Conservation (phyloP, 805 yeast species). For the Lachancea thermotolerans region DNA sequence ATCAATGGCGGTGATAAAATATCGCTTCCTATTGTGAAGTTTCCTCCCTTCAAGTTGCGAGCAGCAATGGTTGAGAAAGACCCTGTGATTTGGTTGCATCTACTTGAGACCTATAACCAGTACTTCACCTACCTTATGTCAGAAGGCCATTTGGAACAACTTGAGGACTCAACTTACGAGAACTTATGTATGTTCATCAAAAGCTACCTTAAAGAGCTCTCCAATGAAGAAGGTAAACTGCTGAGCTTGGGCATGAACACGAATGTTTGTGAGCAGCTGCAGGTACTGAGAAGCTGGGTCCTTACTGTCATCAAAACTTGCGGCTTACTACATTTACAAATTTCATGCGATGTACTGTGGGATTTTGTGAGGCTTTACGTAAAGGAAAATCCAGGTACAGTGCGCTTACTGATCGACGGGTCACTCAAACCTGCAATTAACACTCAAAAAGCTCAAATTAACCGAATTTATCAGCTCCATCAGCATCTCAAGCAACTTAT, state of each 20-base stretch:
- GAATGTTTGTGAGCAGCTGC: slow-evolving; percentile 52
- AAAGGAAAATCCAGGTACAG: slow-evolving; percentile 35
- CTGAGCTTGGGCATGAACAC: slow-evolving; percentile 69
- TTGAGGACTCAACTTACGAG: slow-evolving; percentile 50
- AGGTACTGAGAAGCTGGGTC: slow-evolving; percentile 40
- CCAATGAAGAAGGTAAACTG: slow-evolving; percentile 53
- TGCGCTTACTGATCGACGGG: slow-evolving; percentile 53
- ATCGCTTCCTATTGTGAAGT: slow-evolving; percentile 55
- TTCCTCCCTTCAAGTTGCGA: slow-evolving; percentile 68
- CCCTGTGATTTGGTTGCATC: slow-evolving; percentile 77
- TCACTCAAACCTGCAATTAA: slow-evolving; percentile 28
- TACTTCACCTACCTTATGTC: slow-evolving; percentile 43
- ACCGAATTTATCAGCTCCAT: slow-evolving; percentile 40
- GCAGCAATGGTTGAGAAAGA: slow-evolving; percentile 76
- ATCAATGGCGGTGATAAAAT: slow-evolving; percentile 12
- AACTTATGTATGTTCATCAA: slow-evolving; percentile 52
- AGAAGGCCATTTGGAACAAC: slow-evolving; percentile 32
- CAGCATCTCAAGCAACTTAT: slow-evolving; percentile 44
- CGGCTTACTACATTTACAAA: slow-evolving; percentile 49
- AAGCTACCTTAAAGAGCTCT: slow-evolving; percentile 52
- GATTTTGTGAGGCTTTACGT: slow-evolving; percentile 52
- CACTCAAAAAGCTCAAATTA: slow-evolving; percentile 28
- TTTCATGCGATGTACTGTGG: slow-evolving; percentile 62
- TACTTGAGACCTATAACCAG: slow-evolving; percentile 55
- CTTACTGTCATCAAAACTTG: slow-evolving; percentile 44